Evolutionary conservation across 2,329 filamentous ascomycete species (phyloP).

Genomic region (Cercospora brassicicola): DNA sequence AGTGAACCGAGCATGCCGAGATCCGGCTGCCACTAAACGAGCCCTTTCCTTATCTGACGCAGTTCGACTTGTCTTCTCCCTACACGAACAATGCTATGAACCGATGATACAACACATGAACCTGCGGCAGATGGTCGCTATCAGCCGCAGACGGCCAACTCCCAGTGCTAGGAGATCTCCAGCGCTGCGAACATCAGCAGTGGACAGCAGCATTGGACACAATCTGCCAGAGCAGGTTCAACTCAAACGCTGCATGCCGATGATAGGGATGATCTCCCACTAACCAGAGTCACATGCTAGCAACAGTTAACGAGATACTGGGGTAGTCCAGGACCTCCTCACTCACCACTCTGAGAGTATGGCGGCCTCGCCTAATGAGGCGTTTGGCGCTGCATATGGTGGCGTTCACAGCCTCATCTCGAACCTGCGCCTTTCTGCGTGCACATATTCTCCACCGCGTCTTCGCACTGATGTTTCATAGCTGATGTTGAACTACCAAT

Average conservation of each 20-base stretch:
- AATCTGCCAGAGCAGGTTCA: neutral
- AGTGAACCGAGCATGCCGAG: conserved; percentile 3
- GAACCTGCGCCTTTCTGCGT: neutral
- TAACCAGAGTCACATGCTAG: neutral
- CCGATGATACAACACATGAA: neutral
- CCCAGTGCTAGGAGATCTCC: neutral
- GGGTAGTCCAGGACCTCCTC: neutral
- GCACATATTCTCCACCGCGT: neutral
- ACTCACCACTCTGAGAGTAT: neutral
- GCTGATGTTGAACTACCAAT: neutral
- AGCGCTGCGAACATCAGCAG: too few relatives aligned
- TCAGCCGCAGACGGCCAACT: neutral
- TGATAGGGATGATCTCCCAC: neutral
- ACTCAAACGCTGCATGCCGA: neutral
- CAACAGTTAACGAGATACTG: neutral
- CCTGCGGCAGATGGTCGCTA: neutral
- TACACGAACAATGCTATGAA: neutral
- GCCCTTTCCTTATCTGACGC: neutral
- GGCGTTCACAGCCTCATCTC: neutral
- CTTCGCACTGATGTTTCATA: neutral
- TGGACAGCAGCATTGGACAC: neutral
- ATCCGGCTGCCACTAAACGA: neutral
- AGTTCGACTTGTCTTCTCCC: neutral
- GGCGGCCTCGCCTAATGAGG: neutral
- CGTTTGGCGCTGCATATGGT: neutral